Evolutionary conservation across 495 filamentous ascomycete species (phyloP).

Genomic region (Cercophora sp.): DNA sequence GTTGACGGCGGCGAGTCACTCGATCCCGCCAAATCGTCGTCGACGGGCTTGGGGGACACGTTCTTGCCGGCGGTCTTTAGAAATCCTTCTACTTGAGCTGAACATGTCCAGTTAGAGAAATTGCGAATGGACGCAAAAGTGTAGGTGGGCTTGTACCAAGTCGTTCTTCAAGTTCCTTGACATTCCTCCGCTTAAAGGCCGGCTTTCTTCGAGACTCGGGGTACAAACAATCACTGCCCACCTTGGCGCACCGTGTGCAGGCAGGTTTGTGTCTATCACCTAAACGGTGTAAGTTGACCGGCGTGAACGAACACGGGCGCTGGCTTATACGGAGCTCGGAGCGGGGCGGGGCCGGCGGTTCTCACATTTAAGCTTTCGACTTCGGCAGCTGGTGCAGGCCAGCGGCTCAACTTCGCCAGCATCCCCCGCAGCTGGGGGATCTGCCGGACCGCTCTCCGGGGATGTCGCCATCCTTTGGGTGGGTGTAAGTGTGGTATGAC

Average conservation of each 20-base stretch:
- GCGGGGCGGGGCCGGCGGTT: not conserved
- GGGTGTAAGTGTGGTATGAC: not conserved
- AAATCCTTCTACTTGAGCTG: conserved; percentile 47
- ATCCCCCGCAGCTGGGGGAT: conserved; percentile 4
- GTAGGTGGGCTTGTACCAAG: too few relatives aligned
- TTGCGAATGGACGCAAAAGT: too few relatives aligned
- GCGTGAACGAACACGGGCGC: not conserved
- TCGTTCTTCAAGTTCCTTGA: conserved; percentile 78
- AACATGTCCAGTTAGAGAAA: conserved; percentile 2
- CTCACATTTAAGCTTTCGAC: conserved; percentile 59
- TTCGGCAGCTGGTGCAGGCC: conserved; percentile 55
- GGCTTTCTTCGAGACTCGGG: conserved; percentile 84
- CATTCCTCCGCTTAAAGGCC: conserved; percentile 81
- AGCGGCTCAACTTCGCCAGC: conserved; percentile 28
- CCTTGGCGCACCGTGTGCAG: conserved; percentile 68
- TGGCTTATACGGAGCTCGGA: not conserved
- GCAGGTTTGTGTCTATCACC: conserved; percentile 60
- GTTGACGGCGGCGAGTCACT: conserved; percentile 6
- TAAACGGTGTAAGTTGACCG: conserved; percentile 15
- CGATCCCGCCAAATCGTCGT: not conserved
- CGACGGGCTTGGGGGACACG: not conserved
- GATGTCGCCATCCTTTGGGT: conserved; percentile 14
- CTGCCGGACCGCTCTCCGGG: conserved; percentile 11
- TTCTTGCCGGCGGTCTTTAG: conserved; percentile 33
- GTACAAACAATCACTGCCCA: conserved; percentile 71